Percentiles rank a stretch among this genome's conserved stretches.
These are phyloP conservation scores for Luffa acutangula DNA, from an alignment of 306 rosid species.

Conservation along the genomic window DNA sequence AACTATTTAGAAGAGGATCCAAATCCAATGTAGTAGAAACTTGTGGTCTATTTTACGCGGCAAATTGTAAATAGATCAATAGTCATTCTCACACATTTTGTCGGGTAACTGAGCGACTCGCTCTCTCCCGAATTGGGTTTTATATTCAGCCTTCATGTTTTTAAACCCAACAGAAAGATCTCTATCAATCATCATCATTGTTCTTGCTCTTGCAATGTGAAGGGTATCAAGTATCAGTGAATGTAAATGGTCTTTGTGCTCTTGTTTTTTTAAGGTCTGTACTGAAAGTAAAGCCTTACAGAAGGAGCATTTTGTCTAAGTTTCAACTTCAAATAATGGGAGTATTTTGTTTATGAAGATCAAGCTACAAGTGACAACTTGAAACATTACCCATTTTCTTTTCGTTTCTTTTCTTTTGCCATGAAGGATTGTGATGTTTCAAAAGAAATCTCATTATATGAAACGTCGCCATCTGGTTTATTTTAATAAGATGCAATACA, in stretches of 20 bases:
- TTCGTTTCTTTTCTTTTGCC: not conserved
- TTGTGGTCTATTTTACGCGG: conserved; percentile 7
- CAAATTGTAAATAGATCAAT: conserved; percentile 4
- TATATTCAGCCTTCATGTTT: not conserved
- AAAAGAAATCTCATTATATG: not conserved
- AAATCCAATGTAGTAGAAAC: conserved; percentile 1
- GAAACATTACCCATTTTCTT: not conserved
- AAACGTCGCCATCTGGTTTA: not conserved
- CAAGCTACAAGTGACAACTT: not conserved
- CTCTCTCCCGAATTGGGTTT: not conserved
- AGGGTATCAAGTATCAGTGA: not conserved
- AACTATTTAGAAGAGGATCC: conserved; percentile 1
- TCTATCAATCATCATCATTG: not conserved
- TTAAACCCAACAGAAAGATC: not conserved
- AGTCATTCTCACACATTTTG: conserved; percentile 9
- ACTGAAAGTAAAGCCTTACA: not conserved
- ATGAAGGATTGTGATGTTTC: not conserved
- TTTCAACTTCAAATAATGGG: not conserved
- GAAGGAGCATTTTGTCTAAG: not conserved
- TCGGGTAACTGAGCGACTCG: not conserved
- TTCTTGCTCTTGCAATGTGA: not conserved
- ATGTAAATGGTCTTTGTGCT: not conserved
- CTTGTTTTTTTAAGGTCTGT: not conserved
- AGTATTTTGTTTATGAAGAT: not conserved
- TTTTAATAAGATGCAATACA: not conserved